phyloP scores from a whole-genome alignment of 2,329 filamentous ascomycete genomes.

The Pseudocercospora eumusae region DNA sequence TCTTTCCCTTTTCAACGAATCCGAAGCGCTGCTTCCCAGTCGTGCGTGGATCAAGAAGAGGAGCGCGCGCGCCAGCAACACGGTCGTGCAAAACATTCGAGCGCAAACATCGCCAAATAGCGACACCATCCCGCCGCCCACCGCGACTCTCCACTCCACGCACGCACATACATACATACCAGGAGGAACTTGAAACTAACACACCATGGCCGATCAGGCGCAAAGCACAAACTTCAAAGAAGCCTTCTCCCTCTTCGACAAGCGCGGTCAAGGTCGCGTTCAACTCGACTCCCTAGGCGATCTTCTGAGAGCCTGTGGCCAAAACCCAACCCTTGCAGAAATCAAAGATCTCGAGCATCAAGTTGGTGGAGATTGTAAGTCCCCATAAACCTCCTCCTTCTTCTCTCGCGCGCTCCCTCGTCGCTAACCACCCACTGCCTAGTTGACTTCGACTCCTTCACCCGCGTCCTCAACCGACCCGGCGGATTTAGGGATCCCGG shows the following conservation, averaged over 20 bases:
- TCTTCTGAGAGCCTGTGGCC: conserved; percentile 90
- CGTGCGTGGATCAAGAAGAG: background rate
- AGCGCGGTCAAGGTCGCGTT: conserved; percentile 94
- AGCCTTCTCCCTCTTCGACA: conserved; percentile 99
- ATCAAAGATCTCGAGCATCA: conserved; percentile 90
- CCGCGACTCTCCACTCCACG: background rate
- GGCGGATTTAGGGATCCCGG: conserved; percentile 98
- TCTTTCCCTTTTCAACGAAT: conserved; percentile 11
- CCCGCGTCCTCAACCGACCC: conserved; percentile 93
- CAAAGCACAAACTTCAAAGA: conserved; percentile 99
- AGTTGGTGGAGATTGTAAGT: conserved; percentile 87
- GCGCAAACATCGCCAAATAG: background rate
- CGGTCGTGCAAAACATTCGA: background rate
- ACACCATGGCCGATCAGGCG: conserved; percentile 53
- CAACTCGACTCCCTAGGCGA: conserved; percentile 84
- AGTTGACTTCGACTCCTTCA: conserved; percentile 99
- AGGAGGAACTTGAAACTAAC: background rate
- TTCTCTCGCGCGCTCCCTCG: background rate
- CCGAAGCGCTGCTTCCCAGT: conserved; percentile 7
- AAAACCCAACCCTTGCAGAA: conserved; percentile 94
- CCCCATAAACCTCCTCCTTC: background rate
- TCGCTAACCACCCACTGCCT: conserved; percentile 12
- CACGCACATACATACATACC: background rate
- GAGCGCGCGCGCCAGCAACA: background rate
- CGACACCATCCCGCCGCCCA: background rate